phyloP scores from a whole-genome alignment of 1,139 yeast genomes.

The Ogataea hybrid region DNA sequence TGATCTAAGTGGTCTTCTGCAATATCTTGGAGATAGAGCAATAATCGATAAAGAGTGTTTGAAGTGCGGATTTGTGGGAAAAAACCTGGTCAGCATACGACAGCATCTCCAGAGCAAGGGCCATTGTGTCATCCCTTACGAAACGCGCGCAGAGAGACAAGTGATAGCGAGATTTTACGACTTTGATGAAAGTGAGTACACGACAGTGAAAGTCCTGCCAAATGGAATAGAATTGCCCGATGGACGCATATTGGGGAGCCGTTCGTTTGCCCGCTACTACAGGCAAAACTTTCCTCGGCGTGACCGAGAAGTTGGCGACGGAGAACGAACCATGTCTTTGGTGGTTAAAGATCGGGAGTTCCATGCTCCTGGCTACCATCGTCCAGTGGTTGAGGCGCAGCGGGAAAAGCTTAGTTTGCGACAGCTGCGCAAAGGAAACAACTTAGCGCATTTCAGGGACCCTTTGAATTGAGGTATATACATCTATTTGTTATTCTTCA shows the following conservation, averaged over 20 bases:
- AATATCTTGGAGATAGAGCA: constrained; percentile 43
- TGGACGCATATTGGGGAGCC: constrained; percentile 49
- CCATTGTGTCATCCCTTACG: constrained; percentile 55
- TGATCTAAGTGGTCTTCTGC: constrained; percentile 45
- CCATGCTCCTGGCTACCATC: not conserved
- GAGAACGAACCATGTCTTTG: constrained; percentile 53
- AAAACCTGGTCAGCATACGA: constrained; percentile 46
- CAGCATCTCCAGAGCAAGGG: constrained; percentile 54
- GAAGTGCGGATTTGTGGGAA: constrained; percentile 53
- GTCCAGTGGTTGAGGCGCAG: constrained; percentile 35
- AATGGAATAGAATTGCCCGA: constrained; percentile 44
- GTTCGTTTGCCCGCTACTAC: constrained; percentile 44
- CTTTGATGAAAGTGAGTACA: constrained; percentile 38
- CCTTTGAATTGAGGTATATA: constrained; percentile 32
- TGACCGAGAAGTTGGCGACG: constrained; percentile 30
- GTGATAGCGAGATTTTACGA: constrained; percentile 44
- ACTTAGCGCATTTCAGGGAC: constrained; percentile 66
- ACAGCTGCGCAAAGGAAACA: constrained; percentile 51
- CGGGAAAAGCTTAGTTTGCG: constrained; percentile 36
- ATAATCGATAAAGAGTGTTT: constrained; percentile 48
- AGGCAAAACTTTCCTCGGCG: constrained; percentile 37
- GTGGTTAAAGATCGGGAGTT: constrained; percentile 30
- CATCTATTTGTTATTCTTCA: constrained; percentile 15
- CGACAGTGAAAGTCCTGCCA: constrained; percentile 39
- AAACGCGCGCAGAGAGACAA: constrained; percentile 43